Conservation (phyloP, 495 filamentous ascomycete species). For the Diplogelasinospora grovesii region DNA sequence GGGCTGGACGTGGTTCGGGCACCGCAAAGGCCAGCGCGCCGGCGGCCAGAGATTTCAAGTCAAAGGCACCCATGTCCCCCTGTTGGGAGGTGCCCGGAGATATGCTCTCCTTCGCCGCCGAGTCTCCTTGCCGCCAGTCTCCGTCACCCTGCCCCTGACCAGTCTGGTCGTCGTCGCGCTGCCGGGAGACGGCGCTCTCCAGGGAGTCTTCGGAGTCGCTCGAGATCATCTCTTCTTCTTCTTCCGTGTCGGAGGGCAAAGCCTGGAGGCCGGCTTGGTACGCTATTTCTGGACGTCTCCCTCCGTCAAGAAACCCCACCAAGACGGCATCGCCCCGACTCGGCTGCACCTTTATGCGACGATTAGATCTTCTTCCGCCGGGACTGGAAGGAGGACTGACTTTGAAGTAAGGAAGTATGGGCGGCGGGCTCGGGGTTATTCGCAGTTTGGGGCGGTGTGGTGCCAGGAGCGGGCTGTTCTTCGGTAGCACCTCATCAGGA, state of each 20-base stretch:
- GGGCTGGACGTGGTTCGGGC: conserved; percentile 20
- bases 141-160: conserved; percentile 2
- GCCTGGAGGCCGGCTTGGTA: conserved; percentile 32
- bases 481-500: conserved; percentile 37
- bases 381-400: conserved; percentile 33
- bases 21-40: conserved; percentile 25
- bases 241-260: conserved; percentile 26
- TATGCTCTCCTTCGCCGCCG: conserved; percentile 6
- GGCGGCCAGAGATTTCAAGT: conserved; percentile 37
- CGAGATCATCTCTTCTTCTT: conserved; percentile 17
- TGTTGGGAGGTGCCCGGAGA: conserved; percentile 10
- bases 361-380: conserved; percentile 34
- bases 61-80: conserved; percentile 27
- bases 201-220: conserved; percentile 6
- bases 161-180: neutral
- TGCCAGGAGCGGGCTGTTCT: conserved; percentile 37
- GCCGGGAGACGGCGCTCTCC: neutral
- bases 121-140: conserved; percentile 15
- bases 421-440: conserved; percentile 31
- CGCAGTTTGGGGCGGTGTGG: conserved; percentile 33
- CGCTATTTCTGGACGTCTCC: conserved; percentile 42
- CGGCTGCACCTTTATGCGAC: conserved; percentile 33
- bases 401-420: conserved; percentile 23
- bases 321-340: conserved; percentile 50
- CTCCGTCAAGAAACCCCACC: conserved; percentile 43